Evolutionary conservation across 1,284 basidiomycete species (phyloP).

Genomic region (Pseudozyma sp.): DNA sequence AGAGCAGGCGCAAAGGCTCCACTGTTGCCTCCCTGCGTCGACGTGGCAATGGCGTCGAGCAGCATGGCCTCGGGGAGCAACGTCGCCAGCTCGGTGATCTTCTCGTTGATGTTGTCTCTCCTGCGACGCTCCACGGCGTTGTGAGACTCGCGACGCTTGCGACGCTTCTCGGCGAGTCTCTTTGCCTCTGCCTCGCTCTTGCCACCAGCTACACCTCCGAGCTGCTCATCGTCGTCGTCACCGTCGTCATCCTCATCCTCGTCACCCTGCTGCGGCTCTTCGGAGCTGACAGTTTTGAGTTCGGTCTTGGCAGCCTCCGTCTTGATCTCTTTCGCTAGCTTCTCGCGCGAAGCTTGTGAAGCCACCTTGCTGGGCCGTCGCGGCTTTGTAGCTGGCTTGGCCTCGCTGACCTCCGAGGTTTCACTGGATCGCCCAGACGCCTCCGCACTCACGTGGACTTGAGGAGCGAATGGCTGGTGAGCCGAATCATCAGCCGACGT

Average conservation of each 20-base stretch:
- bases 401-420: constrained; percentile 24
- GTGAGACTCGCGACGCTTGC: constrained; percentile 83
- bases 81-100: constrained; percentile 86
- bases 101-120: constrained; percentile 92
- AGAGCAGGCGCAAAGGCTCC: constrained; percentile 51
- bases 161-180: constrained; percentile 75
- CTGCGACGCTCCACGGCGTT: constrained; percentile 89
- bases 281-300: constrained; percentile 24
- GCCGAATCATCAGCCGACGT: constrained; percentile 2
- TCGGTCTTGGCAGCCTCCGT: constrained; percentile 15
- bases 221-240: constrained; percentile 38
- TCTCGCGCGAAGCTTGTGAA: constrained; percentile 22
- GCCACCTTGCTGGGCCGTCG: constrained; percentile 33
- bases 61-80: constrained; percentile 79
- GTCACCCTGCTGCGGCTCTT: constrained; percentile 26
- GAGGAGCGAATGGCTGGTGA: not conserved
- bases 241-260: constrained; percentile 48
- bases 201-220: constrained; percentile 8
- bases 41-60: constrained; percentile 62
- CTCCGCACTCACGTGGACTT: not conserved
- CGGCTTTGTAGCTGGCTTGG: constrained; percentile 23
- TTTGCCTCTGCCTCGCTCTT: constrained; percentile 53
- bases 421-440: constrained; percentile 22
- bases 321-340: constrained; percentile 24
- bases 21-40: constrained; percentile 59